Conservation (phyloP, 805 yeast species). For the Wickerhamomyces bovis region DNA sequence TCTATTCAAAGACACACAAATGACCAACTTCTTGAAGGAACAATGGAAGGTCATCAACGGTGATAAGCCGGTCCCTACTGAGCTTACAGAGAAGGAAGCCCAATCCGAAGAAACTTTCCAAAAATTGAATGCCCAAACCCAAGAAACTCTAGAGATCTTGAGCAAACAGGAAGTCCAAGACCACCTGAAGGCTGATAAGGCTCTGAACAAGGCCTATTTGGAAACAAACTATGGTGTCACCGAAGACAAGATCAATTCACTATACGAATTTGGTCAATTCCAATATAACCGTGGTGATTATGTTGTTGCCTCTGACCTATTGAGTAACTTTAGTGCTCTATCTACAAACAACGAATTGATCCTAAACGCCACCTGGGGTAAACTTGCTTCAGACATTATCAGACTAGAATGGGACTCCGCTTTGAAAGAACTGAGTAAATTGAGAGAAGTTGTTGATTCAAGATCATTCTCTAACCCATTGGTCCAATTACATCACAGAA, state of each 20-base stretch:
- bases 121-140: slow-evolving; percentile 36
- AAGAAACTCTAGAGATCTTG: slow-evolving; percentile 39
- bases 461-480: slow-evolving; percentile 47
- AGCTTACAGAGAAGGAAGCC: slow-evolving; percentile 33
- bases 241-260: slow-evolving; percentile 41
- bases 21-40: slow-evolving; percentile 44
- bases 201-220: slow-evolving; percentile 43
- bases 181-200: slow-evolving; percentile 48
- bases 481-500: slow-evolving; percentile 54
- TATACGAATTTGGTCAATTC: slow-evolving; percentile 55
- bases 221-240: slow-evolving; percentile 39
- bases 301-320: slow-evolving; percentile 50
- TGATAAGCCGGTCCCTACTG: slow-evolving; percentile 34
- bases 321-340: slow-evolving; percentile 50
- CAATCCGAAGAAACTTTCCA: slow-evolving; percentile 33
- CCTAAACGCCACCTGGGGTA: slow-evolving; percentile 62
- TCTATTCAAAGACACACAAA: slow-evolving; percentile 50
- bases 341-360: slow-evolving; percentile 45
- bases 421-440: slow-evolving; percentile 43
- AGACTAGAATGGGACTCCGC: slow-evolving; percentile 48
- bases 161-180: slow-evolving; percentile 46
- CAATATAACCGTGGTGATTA: slow-evolving; percentile 62
- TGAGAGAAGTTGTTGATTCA: slow-evolving; percentile 54
- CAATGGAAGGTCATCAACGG: slow-evolving; percentile 39
- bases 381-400: slow-evolving; percentile 54